These are phyloP conservation scores for Dissophora ornata DNA, from an alignment of 192 early-diverging fungal species.

Conservation along the genomic window DNA sequence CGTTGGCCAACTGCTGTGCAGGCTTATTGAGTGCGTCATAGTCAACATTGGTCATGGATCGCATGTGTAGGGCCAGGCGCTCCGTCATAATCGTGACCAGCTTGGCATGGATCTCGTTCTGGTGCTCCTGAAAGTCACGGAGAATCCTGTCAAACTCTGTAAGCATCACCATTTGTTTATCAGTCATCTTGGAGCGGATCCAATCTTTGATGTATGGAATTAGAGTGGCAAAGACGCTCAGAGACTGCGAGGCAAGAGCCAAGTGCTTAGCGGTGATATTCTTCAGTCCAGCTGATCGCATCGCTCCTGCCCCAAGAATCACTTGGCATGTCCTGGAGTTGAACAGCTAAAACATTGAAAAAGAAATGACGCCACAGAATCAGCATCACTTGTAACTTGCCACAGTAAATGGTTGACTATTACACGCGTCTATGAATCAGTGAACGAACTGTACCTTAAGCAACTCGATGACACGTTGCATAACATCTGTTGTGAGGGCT, in stretches of 20 bases:
- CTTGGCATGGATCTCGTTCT: slow-evolving; percentile 90
- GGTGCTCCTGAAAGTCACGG: slow-evolving; percentile 91
- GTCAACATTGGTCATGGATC: slow-evolving; percentile 67
- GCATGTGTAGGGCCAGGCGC: slow-evolving; percentile 80
- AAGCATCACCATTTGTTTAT: slow-evolving; percentile 84
- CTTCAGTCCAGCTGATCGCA: slow-evolving; percentile 95
- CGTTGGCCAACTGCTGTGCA: slow-evolving; percentile 52
- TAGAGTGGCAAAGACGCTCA: slow-evolving; percentile 87
- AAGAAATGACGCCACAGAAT: no score
- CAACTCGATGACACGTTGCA: slow-evolving; percentile 90
- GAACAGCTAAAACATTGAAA: slow-evolving; percentile 79
- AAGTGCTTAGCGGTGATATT: slow-evolving; percentile 98
- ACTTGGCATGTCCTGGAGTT: slow-evolving; percentile 97
- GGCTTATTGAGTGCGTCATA: slow-evolving; percentile 43
- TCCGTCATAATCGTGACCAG: slow-evolving; percentile 97
- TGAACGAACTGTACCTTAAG: slow-evolving; percentile 67
- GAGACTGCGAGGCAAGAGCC: slow-evolving; percentile 93
- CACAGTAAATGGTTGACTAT: neutral
- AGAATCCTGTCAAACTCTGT: slow-evolving; percentile 89
- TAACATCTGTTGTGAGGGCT: slow-evolving; percentile 81
- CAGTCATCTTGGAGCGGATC: slow-evolving; percentile 75
- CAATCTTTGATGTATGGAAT: slow-evolving; percentile 86
- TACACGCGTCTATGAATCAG: neutral
- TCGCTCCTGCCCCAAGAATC: slow-evolving; percentile 97
- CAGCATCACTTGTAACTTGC: no score